Conservation (phyloP, 768 basidiomycete genomes). For the Atractiella rhizophila region DNA sequence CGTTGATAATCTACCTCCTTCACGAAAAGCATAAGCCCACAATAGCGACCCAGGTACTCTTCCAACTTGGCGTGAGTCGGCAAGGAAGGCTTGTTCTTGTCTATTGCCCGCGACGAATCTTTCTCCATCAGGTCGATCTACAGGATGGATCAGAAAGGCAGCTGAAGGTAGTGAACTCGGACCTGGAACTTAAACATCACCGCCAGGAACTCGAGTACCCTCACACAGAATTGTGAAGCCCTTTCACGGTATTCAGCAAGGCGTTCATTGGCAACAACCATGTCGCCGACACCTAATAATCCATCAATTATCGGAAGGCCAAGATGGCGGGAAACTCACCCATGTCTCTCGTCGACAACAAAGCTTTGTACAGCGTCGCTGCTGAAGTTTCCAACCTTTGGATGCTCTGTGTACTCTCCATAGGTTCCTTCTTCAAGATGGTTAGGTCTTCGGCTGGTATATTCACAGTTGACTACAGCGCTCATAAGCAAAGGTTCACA, state of each 20-base stretch:
- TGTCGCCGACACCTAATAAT: constrained; percentile 32
- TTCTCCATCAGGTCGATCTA: constrained; percentile 46
- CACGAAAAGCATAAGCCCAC: constrained; percentile 68
- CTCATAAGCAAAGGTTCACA: too few relatives aligned
- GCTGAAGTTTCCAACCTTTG: constrained; percentile 55
- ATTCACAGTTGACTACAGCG: constrained; percentile 43
- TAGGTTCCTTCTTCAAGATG: constrained; percentile 62
- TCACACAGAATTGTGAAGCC: constrained; percentile 77
- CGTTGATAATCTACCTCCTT: constrained; percentile 84
- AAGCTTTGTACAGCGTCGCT: constrained; percentile 74
- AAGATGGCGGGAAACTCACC: constrained; percentile 27
- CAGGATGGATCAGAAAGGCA: background rate
- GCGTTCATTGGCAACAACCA: constrained; percentile 91
- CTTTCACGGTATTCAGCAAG: constrained; percentile 71
- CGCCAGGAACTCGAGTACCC: constrained; percentile 61
- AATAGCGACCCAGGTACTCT: constrained; percentile 58
- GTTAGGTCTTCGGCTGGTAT: constrained; percentile 54
- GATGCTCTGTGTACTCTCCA: constrained; percentile 54
- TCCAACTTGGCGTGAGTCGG: constrained; percentile 44
- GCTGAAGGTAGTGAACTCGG: background rate
- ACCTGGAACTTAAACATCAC: constrained; percentile 85
- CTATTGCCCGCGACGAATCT: constrained; percentile 19
- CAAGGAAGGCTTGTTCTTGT: constrained; percentile 17
- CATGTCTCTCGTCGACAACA: constrained; percentile 67
- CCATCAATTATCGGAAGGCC: background rate